These are phyloP conservation scores for Coemansia sp. DNA, from an alignment of 192 early-diverging fungal species.

Conservation along the genomic window DNA sequence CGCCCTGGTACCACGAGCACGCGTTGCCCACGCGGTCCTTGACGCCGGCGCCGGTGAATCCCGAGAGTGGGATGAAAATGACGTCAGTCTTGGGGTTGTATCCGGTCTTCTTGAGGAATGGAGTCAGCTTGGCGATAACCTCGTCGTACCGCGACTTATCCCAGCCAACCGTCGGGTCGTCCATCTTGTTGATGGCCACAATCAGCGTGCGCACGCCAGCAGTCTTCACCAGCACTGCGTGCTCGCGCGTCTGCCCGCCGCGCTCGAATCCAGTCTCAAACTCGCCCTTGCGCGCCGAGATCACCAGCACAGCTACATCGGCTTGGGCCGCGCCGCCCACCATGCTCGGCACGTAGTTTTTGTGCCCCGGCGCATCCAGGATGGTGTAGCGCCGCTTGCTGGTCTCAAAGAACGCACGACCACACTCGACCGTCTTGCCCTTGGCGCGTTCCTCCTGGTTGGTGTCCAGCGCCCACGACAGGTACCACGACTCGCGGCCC, in stretches of 20 bases:
- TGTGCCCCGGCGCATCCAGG: constrained; percentile 98
- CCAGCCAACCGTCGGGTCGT: constrained; percentile 95
- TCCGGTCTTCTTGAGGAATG: constrained; percentile 89
- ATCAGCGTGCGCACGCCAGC: constrained; percentile 92
- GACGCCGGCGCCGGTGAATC: constrained; percentile 94
- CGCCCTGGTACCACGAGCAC: constrained; percentile 80
- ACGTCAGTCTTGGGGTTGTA: constrained; percentile 86
- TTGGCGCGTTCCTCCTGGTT: constrained; percentile 96
- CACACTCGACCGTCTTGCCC: constrained; percentile 99
- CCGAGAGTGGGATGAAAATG: constrained; percentile 89
- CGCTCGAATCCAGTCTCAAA: constrained; percentile 99
- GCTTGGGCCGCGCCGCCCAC: constrained; percentile 95
- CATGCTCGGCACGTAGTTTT: constrained; percentile 98
- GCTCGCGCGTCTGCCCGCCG: constrained; percentile 98
- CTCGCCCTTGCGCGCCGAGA: constrained; percentile 97
- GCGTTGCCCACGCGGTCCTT: constrained; percentile 70
- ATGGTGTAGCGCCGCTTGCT: constrained; percentile 93
- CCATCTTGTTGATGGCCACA: constrained; percentile 99
- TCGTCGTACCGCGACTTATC: constrained; percentile 91
- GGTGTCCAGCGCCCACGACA: constrained; percentile 98
- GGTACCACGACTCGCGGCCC: constrained; percentile 96
- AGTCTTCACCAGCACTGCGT: constrained; percentile 94
- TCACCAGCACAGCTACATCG: constrained; percentile 90
- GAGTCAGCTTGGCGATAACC: constrained; percentile 73
- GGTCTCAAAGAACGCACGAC: constrained; percentile 97